phyloP scores from a whole-genome alignment of 2,329 filamentous ascomycete species.

The Scytalidium lignicola region DNA sequence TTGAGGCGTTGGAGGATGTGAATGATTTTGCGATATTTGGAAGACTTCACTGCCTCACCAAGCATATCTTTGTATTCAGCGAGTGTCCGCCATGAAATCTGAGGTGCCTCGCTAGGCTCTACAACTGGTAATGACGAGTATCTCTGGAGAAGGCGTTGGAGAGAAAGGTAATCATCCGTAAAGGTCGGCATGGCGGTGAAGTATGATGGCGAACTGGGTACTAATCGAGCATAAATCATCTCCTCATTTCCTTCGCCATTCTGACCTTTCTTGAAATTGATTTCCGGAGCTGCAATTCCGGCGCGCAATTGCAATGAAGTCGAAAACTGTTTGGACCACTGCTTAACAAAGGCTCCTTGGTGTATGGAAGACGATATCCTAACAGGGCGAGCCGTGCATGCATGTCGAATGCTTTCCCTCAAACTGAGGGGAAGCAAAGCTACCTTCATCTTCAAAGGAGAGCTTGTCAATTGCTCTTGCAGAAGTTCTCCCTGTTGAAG shows the following conservation, averaged over 20 bases:
- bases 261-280: conserved; percentile 32
- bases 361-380: conserved; percentile 6
- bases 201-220: conserved; percentile 88
- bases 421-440: conserved; percentile 23
- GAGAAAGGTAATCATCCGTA: conserved; percentile 73
- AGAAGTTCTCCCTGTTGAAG: not conserved
- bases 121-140: conserved; percentile 70
- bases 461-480: not conserved
- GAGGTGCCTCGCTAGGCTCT: conserved; percentile 59
- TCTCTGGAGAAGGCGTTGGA: conserved; percentile 67
- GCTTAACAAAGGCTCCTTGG: conserved; percentile 10
- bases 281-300: conserved; percentile 38
- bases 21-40: conserved; percentile 75
- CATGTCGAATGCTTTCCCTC: conserved; percentile 20
- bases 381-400: conserved; percentile 11
- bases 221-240: conserved; percentile 55
- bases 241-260: conserved; percentile 7
- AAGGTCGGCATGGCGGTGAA: conserved; percentile 83
- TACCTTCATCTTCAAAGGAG: conserved; percentile 24
- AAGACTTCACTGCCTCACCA: conserved; percentile 67
- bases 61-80: conserved; percentile 67
- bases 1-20: conserved; percentile 75
- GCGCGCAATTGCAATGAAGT: conserved; percentile 23
- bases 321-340: conserved; percentile 16
- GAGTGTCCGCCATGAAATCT: conserved; percentile 75